Base-by-base conservation (phyloP, 768 basidiomycete genomes). In the Trametes meyenii region DNA sequence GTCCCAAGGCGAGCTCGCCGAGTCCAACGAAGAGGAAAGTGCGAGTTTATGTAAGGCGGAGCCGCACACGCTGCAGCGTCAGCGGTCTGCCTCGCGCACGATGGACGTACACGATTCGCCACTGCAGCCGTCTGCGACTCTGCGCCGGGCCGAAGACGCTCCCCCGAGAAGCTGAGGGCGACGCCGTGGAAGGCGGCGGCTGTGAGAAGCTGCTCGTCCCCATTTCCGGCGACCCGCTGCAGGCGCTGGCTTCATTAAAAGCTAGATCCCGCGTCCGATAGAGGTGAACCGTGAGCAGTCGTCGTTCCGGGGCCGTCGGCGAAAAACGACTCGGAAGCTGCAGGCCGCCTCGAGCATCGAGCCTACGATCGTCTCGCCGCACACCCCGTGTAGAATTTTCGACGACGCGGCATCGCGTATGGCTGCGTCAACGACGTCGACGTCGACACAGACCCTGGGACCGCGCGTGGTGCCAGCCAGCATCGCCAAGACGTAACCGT, bases 21-120 rank as follows among this genome's bases (percentile, higher is more conserved):
- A 43, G 49, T 51, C 62, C 62, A 38, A 49, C 40, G 42, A 6
- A 64, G 58, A 52, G 62, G 58, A 64, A 60, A 56, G 62, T 64
- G 50, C 40, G 3, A 40, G 23, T 51, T 64, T 64, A 64, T 64
- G 58, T 64, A 64, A 64, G 62, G 55, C 62, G 48, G 46, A 29
- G 46, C 39, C 14, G 13, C 16, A 50, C 58, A 64, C 57, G 58
- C 49, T 60, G 57, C 53, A 52, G 39, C 46, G 58, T 39, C 53
- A 60, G 43, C 50, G 54, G 42, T 26, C 53, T 60, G 58, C 56
- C 51, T 49, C 49, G 62, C 33, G 43, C 58, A 50, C 43, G 23
- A 19, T 29, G 45, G 35, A 26, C 55, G 42, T 58, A 55, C 58
- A 59, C 54, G 62, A 50, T 43, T 60, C 48, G 50, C 39, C 46